phyloP scores from a whole-genome alignment of 2,329 filamentous ascomycete species.

The Penicillium nordicum region DNA sequence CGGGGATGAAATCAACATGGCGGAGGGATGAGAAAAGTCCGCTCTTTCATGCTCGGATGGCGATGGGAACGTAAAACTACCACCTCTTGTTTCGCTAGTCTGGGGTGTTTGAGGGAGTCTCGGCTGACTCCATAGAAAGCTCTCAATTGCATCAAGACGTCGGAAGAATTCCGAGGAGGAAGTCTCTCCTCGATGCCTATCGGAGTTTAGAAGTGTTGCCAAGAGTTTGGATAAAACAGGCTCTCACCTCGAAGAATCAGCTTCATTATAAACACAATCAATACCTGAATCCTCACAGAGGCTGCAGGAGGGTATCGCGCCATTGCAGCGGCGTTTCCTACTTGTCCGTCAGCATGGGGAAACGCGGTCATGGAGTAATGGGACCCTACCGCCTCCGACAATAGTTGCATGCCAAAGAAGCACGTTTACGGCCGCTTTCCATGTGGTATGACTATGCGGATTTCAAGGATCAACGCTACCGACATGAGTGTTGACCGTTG shows the following conservation, averaged over 20 bases:
- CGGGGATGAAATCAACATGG: slow-evolving; percentile 1
- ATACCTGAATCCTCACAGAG: slow-evolving; percentile 6
- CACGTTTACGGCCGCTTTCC: slow-evolving; percentile 1
- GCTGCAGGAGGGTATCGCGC: slow-evolving; percentile 1
- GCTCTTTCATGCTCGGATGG: not conserved
- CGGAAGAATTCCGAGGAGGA: slow-evolving; percentile 5
- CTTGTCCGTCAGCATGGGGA: not conserved
- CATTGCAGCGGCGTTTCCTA: slow-evolving; percentile 10
- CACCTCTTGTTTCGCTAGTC: not conserved
- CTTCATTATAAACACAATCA: slow-evolving; percentile 7
- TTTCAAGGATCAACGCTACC: not conserved
- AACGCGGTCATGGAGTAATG: not conserved
- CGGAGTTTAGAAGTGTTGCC: not conserved
- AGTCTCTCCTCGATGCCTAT: slow-evolving; percentile 1
- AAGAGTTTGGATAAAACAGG: too few relatives aligned
- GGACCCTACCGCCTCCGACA: not conserved
- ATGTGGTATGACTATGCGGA: not conserved
- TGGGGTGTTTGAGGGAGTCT: slow-evolving; percentile 5
- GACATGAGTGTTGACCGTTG: not conserved
- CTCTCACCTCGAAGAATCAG: not conserved
- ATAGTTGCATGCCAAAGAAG: slow-evolving; percentile 3
- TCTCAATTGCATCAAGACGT: slow-evolving; percentile 7
- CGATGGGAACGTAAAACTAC: not conserved
- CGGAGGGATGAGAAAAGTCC: not conserved
- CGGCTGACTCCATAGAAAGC: not conserved